Percentiles rank a stretch among this genome's conserved stretches.
Conservation (phyloP, 306 rosid species). For the Vigna reflexopilosa region DNA sequence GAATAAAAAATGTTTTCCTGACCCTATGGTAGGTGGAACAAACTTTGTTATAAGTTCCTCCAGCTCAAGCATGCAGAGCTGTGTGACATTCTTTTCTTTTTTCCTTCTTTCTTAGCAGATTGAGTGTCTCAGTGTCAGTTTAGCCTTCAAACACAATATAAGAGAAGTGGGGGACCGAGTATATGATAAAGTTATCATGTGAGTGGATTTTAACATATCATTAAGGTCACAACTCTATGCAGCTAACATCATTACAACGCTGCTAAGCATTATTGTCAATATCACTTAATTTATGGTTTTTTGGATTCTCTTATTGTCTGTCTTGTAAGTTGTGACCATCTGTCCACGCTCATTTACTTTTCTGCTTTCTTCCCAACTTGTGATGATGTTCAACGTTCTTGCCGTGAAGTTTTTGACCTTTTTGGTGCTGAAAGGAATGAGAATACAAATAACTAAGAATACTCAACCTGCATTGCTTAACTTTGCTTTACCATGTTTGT, state of each 20-base stretch:
- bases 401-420: not conserved
- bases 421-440: not conserved
- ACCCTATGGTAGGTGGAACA: constrained; percentile 24
- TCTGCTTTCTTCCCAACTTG: not conserved
- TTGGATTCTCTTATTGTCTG: not conserved
- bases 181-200: constrained; percentile 45
- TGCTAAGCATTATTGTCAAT: constrained; percentile 43
- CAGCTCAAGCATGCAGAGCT: constrained; percentile 38
- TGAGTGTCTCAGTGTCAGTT: constrained; percentile 36
- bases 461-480: not conserved
- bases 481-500: not conserved
- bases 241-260: constrained; percentile 57
- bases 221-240: constrained; percentile 53
- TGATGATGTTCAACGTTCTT: not conserved
- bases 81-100: constrained; percentile 19
- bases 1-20: constrained; percentile 9
- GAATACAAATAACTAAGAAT: not conserved
- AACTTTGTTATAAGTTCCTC: constrained; percentile 33
- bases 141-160: constrained; percentile 28
- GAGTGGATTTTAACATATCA: constrained; percentile 48
- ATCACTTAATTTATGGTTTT: constrained; percentile 10
- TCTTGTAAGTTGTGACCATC: not conserved
- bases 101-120: constrained; percentile 47
- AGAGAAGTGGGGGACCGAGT: constrained; percentile 51
- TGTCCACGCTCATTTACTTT: not conserved